Conservation (phyloP, 345 rosid species). For the Hirschfeldia incana region DNA sequence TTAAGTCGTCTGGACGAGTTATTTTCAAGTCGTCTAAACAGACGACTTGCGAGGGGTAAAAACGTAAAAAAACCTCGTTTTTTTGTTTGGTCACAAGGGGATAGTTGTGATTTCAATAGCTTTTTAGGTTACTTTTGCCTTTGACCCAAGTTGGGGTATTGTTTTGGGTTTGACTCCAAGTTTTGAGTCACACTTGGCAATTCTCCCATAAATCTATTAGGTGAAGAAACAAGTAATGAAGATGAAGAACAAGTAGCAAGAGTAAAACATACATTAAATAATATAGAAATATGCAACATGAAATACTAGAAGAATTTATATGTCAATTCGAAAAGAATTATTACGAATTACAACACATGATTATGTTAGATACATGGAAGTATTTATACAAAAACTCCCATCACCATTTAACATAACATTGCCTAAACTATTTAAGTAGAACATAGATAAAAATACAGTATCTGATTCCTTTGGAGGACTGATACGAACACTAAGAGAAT, state of each 20-base stretch:
- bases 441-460: not conserved
- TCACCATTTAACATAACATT: not conserved
- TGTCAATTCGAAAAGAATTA: not conserved
- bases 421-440: too few species aligned
- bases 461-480: not conserved
- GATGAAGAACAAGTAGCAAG: not conserved
- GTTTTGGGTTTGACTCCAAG: too few species aligned
- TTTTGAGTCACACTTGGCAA: too few species aligned
- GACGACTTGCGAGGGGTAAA: too few species aligned
- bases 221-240: not conserved
- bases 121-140: too few species aligned
- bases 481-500: not conserved
- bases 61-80: too few species aligned
- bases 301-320: not conserved
- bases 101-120: too few species aligned
- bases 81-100: too few species aligned
- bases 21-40: too few species aligned
- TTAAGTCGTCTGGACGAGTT: too few species aligned
- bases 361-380: not conserved
- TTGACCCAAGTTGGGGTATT: too few species aligned
- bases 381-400: not conserved
- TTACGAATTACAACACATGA: not conserved
- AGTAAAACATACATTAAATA: not conserved
- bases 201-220: not conserved
- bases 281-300: not conserved